Base-by-base conservation (phyloP, 441 rosid genomes). In the Biscutella laevigata region DNA sequence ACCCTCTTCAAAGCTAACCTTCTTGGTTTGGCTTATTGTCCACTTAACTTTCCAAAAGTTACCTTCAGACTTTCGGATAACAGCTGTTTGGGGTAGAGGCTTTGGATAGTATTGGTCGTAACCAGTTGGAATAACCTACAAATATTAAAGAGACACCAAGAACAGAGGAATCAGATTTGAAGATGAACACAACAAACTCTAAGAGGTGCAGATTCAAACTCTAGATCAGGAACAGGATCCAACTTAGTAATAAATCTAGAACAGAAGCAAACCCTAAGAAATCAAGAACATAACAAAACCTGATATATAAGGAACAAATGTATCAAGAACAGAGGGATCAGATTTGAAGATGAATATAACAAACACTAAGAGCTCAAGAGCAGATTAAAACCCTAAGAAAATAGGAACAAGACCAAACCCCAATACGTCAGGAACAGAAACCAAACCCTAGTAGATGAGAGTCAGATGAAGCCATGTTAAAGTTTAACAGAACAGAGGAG, bases 21-120 rank as follows among this genome's bases (percentile, higher is more conserved):
- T 37, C 7, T 33, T 40, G 0, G 57, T 41, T 64, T 12, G 13
- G 9, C 11, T 42, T 29, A 7, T 34, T 26, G 4, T 22, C 69
- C 64, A 64, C 27, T 34, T 42, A 7, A 42, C 64, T 20, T 0
- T 50, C 69, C 69, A 64, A 19, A 64, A 57, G 6, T 0, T 35
- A 15, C 58, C 69, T 30, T 56, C 62, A 5, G 34, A 35, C 17
- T 24, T 63, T 37, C 16, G 14, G 12, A 63, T 28, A 37, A 63
- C 43, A 9, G 43, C 68, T 39, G 50, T 38, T 5, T 55, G 22
- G 38, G 68, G 68, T 1, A 63, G 56, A 37, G 68, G 68, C 0
- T 6, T 46, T 22, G 68, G 68, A 12, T 54, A 63, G 26, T 63
- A 55, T 13, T 36, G 6, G 13, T 17, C 30, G 68, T 54, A 22